Evolutionary conservation across 139 green algal species (phyloP), one percentile per base, ranked within the genome.

Genomic region (Chlamydomonas schloesseri): DNA sequence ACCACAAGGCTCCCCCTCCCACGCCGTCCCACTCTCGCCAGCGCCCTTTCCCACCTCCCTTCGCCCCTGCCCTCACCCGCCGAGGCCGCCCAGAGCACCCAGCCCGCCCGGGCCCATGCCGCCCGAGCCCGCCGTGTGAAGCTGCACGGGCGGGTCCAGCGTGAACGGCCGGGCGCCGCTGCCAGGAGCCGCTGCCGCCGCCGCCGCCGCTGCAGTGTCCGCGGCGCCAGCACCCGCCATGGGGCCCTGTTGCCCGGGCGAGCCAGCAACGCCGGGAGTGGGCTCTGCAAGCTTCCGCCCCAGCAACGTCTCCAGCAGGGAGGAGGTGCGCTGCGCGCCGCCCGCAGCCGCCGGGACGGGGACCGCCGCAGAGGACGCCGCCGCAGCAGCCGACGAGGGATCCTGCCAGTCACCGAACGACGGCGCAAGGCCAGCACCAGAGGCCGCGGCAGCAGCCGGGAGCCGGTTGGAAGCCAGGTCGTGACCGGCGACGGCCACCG

Each of bases 241-340:
- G 3, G 26, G 21, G 37, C 71, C n/a, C 5, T 8, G 62, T 29
- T 31, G 23, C 26, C n/a, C n/a, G 3, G 34, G 36, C 24, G 80
- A n/a, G 18, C 20, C 18, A 60, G 55, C 55, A 13, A 57, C 20
- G 17, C 73, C 76, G 17, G 60, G 62, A 5, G 42, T 50, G 42
- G 42, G 42, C 42, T 50, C 42, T 0, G 70, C 58, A 13, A 80
- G 70, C 71, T 87, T 81, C 26, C 53, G 46, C n/a, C 71, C 82
- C 34, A 87, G 82, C 11, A 81, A 57, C 34, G 82, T 73, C 71
- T 80, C 70, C 29, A 87, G 71, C 5, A 87, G 57, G n/a, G 81
- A 87, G 3, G 70, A 68, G 20, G 80, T 71, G 68, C 68, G 67
- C 20, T 60, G 68, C 10, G 69, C 37, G 71, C 86, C 71, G 71